Base-by-base conservation (phyloP, 2,329 filamentous ascomycete genomes). In the Neocatenulostroma microsporum region DNA sequence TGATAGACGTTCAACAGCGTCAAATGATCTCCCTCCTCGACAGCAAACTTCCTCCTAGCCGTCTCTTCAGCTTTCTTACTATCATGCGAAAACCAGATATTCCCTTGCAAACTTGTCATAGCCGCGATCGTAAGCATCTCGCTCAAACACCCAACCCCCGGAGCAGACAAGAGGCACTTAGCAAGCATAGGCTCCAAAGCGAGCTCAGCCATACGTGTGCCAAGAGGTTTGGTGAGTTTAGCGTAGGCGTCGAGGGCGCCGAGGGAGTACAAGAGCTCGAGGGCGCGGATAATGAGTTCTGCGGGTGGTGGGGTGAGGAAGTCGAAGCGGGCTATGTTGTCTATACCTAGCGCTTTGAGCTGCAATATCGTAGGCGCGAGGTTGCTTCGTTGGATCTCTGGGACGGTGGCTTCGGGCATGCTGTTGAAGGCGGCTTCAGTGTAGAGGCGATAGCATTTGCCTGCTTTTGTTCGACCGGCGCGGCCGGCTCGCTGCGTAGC, bases 171-270 rank as follows among this genome's bases (percentile, higher is more conserved):
- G 4, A 95, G 69, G 0, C 83, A 84, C 62, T 89, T 93, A 5
- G 82, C 85, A 74, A 95, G 91, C 86, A 95, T 95, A 0, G 91
- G 91, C 50, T 94, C 86, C 6, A 96, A 76, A 0, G 88, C 83
- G 28, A 98, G 69, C 58, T 96, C 89, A 1, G 91, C 89, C 87
- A 96, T 95, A 28, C 85, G 76, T 42, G 77, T 70, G 1, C 91
- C 91, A n/a, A 95, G 68, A 0, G 91, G 88, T 48, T 77, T 80
- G 2, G 89, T 95, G 19, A 98, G 74, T 56, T 89, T 93, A 11
- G 87, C 87, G 55, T 94, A 89, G 35, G 83, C 78, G 52, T 96
- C 88, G 10, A 98, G 66, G 0, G 87, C 87, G 5, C 87, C 87
- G 5, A 96, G 67, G 1, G 85, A 84, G 59, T 82, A 94, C 3